Evolutionary conservation across 192 early-diverging fungal species (phyloP).

Genomic region (Diversispora eburnea): DNA sequence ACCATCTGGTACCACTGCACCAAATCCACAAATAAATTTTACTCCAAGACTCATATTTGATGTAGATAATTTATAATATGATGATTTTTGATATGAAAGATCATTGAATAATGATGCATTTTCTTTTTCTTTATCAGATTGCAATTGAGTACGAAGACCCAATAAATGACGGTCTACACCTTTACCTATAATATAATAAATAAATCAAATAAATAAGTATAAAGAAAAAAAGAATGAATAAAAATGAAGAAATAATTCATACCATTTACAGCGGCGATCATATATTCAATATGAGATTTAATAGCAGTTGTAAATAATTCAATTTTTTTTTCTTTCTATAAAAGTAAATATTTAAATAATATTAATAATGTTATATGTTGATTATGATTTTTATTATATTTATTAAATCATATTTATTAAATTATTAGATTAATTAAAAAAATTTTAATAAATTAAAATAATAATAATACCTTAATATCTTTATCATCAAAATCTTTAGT

Average conservation of each 20-base stretch:
- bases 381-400: no score
- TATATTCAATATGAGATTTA: constrained; percentile 65
- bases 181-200: constrained; percentile 40
- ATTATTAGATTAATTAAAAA: not conserved
- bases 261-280: constrained; percentile 67
- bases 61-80: constrained; percentile 79
- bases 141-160: constrained; percentile 72
- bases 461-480: constrained; percentile 39
- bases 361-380: no score
- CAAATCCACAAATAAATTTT: constrained; percentile 76
- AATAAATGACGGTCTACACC: constrained; percentile 93
- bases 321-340: constrained; percentile 44
- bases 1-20: constrained; percentile 77
- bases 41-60: constrained; percentile 75
- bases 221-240: not conserved
- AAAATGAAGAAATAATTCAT: constrained; percentile 20
- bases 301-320: constrained; percentile 61
- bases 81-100: constrained; percentile 70
- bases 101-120: constrained; percentile 78
- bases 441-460: not conserved
- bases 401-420: no score
- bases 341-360: not conserved
- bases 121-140: constrained; percentile 52
- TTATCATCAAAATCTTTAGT: constrained; percentile 71
- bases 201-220: constrained; percentile 7